phyloP scores from a whole-genome alignment of 1,284 basidiomycete genomes.

The Mrakiaceae sp. region DNA sequence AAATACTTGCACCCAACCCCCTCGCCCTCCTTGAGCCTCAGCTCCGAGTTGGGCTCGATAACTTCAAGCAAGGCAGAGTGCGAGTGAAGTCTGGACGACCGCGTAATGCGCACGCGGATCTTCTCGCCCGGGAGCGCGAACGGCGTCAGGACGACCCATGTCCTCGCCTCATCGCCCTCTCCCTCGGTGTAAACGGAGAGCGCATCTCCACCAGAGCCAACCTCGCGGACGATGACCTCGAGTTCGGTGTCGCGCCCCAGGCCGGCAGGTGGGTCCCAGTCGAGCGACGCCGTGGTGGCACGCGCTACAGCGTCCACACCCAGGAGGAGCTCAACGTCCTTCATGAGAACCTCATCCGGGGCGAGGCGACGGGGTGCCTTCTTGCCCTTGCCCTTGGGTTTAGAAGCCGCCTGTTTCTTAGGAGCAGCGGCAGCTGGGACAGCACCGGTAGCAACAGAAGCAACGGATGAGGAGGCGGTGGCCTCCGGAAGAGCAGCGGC shows the following conservation, averaged over 20 bases:
- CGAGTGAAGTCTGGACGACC: constrained; percentile 51
- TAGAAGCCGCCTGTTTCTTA: not conserved
- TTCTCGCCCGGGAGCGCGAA: constrained; percentile 72
- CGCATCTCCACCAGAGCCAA: constrained; percentile 6
- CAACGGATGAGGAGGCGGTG: not conserved
- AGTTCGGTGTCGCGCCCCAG: not conserved
- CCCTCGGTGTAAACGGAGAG: constrained; percentile 1
- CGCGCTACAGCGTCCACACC: not conserved
- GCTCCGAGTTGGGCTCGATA: constrained; percentile 48
- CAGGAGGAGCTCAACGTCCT: constrained; percentile 10
- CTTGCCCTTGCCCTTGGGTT: constrained; percentile 1
- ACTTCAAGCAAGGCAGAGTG: constrained; percentile 64
- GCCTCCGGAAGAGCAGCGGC: not conserved
- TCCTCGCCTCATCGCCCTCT: not conserved
- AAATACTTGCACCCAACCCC: constrained; percentile 66
- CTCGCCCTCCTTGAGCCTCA: constrained; percentile 49
- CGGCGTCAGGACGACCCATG: constrained; percentile 35
- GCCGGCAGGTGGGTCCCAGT: constrained; percentile 10
- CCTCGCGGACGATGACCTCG: constrained; percentile 1
- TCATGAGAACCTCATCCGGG: constrained; percentile 6
- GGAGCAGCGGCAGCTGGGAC: not conserved
- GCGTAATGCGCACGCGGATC: constrained; percentile 58
- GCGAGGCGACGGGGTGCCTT: not conserved
- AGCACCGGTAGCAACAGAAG: not conserved
- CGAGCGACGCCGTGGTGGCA: not conserved